phyloP scores from a whole-genome alignment of 1,139 yeast species.

The Barnettozyma hawaiiensis region DNA sequence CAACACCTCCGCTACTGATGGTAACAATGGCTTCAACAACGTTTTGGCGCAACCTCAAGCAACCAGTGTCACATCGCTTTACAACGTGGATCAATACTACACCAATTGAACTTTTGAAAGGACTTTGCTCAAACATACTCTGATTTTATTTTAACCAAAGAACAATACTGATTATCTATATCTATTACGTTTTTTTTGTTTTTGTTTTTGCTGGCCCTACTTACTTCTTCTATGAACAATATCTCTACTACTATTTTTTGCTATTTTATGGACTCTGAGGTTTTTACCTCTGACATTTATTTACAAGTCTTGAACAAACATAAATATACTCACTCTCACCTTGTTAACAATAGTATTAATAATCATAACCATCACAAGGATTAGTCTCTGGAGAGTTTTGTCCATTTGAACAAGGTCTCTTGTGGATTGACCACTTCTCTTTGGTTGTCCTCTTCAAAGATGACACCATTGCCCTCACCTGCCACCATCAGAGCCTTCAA shows the following conservation, averaged over 20 bases:
- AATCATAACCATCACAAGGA: no score
- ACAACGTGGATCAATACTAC: slow-evolving; percentile 5
- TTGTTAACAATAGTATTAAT: no score
- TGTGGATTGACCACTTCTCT: slow-evolving; percentile 52
- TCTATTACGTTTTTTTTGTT: background rate
- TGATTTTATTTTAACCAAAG: background rate
- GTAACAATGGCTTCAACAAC: background rate
- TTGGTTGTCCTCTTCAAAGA: slow-evolving; percentile 32
- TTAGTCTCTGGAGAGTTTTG: slow-evolving; percentile 15
- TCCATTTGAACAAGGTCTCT: slow-evolving; percentile 50
- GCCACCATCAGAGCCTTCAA: slow-evolving; percentile 32
- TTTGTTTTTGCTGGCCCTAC: background rate
- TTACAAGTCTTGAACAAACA: no score
- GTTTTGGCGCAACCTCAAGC: slow-evolving; percentile 1
- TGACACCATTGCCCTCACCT: slow-evolving; percentile 38
- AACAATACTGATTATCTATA: background rate
- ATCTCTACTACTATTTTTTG: background rate
- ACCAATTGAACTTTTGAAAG: background rate
- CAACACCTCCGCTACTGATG: background rate
- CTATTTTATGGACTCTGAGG: slow-evolving; percentile 3
- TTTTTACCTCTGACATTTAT: no score
- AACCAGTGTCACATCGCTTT: background rate
- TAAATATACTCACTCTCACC: no score
- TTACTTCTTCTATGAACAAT: background rate
- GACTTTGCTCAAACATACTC: background rate